Evolutionary conservation across 2,329 filamentous ascomycete genomes (phyloP).

Genomic region (Emericellopsis atlantica): DNA sequence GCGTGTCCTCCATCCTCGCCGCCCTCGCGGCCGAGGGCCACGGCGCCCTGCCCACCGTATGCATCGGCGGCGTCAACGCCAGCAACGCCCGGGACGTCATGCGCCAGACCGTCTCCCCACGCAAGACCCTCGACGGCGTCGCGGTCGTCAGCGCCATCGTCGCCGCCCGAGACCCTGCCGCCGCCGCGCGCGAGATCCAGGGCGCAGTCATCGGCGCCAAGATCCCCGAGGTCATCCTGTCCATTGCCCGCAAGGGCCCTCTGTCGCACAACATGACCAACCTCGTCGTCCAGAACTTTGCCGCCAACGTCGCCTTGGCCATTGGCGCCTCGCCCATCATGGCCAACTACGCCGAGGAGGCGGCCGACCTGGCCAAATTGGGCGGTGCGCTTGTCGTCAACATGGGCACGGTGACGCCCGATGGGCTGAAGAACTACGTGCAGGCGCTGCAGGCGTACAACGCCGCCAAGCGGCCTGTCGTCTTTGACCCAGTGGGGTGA

Average conservation of each 20-base stretch:
- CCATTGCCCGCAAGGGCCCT: slow-evolving; percentile 51
- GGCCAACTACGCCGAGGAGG: slow-evolving; percentile 78
- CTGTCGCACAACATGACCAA: slow-evolving; percentile 97
- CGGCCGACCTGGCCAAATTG: slow-evolving; percentile 62
- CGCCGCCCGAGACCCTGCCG: slow-evolving; percentile 53
- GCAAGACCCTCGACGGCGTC: slow-evolving; percentile 62
- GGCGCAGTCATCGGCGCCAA: slow-evolving; percentile 31
- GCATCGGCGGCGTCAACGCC: slow-evolving; percentile 79
- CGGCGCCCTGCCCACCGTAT: slow-evolving; percentile 50
- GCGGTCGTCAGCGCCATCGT: slow-evolving; percentile 87
- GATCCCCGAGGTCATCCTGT: slow-evolving; percentile 36
- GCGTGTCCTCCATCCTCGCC: slow-evolving; percentile 39
- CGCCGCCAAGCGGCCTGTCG: slow-evolving; percentile 55
- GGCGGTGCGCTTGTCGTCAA: slow-evolving; percentile 78
- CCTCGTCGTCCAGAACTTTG: slow-evolving; percentile 87
- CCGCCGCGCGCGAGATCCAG: slow-evolving; percentile 46
- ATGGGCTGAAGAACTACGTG: slow-evolving; percentile 58
- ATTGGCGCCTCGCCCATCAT: slow-evolving; percentile 88
- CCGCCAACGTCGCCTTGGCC: slow-evolving; percentile 77
- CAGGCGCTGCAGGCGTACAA: slow-evolving; percentile 77
- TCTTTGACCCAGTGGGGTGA: slow-evolving; percentile 81
- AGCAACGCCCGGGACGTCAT: slow-evolving; percentile 63
- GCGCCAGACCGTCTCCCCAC: slow-evolving; percentile 45
- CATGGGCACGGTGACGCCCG: slow-evolving; percentile 82
- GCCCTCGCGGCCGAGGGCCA: slow-evolving; percentile 37